Base-by-base conservation (phyloP, 2,329 filamentous ascomycete genomes). In the Neofusicoccum laricinum region DNA sequence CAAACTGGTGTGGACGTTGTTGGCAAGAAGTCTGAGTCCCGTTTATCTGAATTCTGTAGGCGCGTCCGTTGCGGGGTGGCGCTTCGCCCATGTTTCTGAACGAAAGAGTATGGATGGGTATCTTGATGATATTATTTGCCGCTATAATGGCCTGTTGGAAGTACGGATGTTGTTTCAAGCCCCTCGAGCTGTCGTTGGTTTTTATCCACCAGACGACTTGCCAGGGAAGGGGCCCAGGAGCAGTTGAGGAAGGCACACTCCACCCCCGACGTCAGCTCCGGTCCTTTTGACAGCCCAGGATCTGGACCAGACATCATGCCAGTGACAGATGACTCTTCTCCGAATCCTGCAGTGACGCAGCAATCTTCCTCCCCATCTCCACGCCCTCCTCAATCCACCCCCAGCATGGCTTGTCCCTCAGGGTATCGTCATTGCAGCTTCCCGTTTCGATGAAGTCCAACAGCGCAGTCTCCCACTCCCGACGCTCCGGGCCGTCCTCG, bases 401-500 rank as follows among this genome's bases (percentile, higher is more conserved):
- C 55, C 55, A 59, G 25, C 55, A 59, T 10, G 25, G 41, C 32
- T 59, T 45, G n/a, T 59, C 55, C 11, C 55, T 34, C 40, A 59
- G 14, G 7, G 41, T 30, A 14, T 59, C 55, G 10, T 59, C 55
- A 7, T 59, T 59, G n/a, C 55, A 59, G 41, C 55, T 59, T 8
- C 55, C 55, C 15, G 55, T 59, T 34, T 59, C 55, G 30, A 59
- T 59, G 30, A 34, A 59, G 17, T 59, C 55, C 55, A 59, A 15
- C 11, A 59, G 17, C 11, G 55, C 55, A 2, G 55, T 46, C 30
- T 59, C 55, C 55, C 55, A 59, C 38, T 59, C 55, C 41, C 41
- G 41, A 10, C 55, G 40, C 15, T 46, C 41, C 5, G 55, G 41
- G 2, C 55, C 55, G 12, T 59, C 55, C 14, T 59, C 55, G 14